These are phyloP conservation scores for Flaveria robusta DNA, from an alignment of 129 eudicot genomes.

Conservation along the genomic window DNA sequence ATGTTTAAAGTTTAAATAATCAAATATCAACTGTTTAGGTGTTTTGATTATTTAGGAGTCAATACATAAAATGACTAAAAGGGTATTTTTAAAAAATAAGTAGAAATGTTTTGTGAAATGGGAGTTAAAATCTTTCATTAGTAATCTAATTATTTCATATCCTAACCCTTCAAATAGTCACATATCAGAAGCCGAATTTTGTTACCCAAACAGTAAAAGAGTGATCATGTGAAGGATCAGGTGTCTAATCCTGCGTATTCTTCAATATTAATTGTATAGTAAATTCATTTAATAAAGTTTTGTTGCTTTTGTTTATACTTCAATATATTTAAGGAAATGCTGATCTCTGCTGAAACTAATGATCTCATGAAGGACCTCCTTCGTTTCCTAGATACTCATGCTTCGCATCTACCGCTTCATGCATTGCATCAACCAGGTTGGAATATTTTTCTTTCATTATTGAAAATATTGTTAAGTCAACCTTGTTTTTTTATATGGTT, in stretches of 20 bases:
- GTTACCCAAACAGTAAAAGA: background rate
- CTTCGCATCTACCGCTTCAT: slow-evolving; percentile 45
- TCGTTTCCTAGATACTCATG: slow-evolving; percentile 44
- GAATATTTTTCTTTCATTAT: slow-evolving; percentile 10
- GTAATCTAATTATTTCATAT: background rate
- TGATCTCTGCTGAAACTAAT: slow-evolving; percentile 58
- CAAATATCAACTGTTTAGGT: background rate
- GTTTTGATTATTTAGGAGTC: background rate
- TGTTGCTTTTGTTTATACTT: background rate
- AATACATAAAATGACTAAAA: background rate
- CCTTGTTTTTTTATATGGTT: background rate
- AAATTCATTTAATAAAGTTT: background rate
- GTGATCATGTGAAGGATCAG: background rate
- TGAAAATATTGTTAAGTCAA: background rate
- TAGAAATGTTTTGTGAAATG: background rate
- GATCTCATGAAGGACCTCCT: slow-evolving; percentile 57
- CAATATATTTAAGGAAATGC: slow-evolving; percentile 51
- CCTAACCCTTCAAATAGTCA: background rate
- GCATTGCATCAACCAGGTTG: slow-evolving; percentile 56
- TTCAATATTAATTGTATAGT: background rate
- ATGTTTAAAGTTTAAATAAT: background rate
- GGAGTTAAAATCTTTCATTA: background rate
- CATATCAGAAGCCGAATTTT: background rate
- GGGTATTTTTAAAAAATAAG: background rate
- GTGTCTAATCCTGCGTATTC: background rate